phyloP scores from a whole-genome alignment of 169 alveolate species.

The Plasmodium gallinaceum region DNA sequence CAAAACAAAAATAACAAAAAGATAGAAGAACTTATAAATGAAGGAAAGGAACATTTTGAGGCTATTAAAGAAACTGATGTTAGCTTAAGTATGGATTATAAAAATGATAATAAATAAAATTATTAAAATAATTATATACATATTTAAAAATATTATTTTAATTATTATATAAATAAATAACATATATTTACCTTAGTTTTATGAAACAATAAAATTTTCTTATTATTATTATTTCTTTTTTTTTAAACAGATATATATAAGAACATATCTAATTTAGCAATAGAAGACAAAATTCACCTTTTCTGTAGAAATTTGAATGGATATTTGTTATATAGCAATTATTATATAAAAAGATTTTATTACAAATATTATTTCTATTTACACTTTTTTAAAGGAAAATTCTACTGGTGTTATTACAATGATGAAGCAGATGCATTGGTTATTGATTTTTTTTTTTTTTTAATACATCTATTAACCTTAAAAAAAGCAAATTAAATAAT shows the following conservation, averaged over 20 bases:
- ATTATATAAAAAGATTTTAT: slow-evolving; percentile 48
- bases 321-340: slow-evolving; percentile 50
- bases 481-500: not conserved
- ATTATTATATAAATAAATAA: not conserved
- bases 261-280: slow-evolving; percentile 45
- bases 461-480: not conserved
- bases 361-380: slow-evolving; percentile 53
- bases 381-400: slow-evolving; percentile 64
- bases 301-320: slow-evolving; percentile 61
- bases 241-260: slow-evolving; percentile 31
- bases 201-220: not conserved
- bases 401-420: slow-evolving; percentile 69
- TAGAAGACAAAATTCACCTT: slow-evolving; percentile 62
- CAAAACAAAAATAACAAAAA: slow-evolving; percentile 46
- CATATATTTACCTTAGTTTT: not conserved
- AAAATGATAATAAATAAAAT: not conserved
- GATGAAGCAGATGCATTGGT: slow-evolving; percentile 73
- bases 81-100: slow-evolving; percentile 38
- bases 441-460: not conserved
- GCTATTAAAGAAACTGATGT: slow-evolving; percentile 62
- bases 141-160: not conserved
- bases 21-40: slow-evolving; percentile 50
- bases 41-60: slow-evolving; percentile 41
- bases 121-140: not conserved
- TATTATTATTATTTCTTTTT: not conserved